Conservation (phyloP, 495 filamentous ascomycete species). For the Margaritispora aquatica region DNA sequence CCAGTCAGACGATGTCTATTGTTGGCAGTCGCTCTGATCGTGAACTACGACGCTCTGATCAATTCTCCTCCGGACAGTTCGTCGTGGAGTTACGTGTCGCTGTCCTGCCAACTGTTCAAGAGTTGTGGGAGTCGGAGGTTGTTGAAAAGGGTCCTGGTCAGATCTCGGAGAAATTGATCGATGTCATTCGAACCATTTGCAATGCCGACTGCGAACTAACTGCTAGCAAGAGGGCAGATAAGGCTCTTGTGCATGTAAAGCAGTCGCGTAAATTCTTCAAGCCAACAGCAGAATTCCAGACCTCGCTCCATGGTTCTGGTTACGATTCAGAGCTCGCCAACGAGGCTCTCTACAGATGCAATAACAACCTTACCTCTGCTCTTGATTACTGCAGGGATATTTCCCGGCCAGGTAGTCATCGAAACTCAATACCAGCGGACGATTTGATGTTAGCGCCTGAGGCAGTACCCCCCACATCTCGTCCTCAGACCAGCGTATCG, state of each 20-base stretch:
- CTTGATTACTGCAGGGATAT: constrained; percentile 66
- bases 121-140: constrained; percentile 78
- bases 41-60: constrained; percentile 54
- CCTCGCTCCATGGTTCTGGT: constrained; percentile 30
- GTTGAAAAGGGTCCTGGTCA: constrained; percentile 69
- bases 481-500: constrained; percentile 16
- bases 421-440: constrained; percentile 58
- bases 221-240: constrained; percentile 55
- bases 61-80: constrained; percentile 69
- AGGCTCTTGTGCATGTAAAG: constrained; percentile 28
- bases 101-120: constrained; percentile 69
- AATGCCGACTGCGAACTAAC: constrained; percentile 67
- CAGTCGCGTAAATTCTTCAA: constrained; percentile 28
- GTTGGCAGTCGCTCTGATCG: constrained; percentile 36
- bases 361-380: constrained; percentile 53
- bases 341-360: constrained; percentile 82
- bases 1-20: constrained; percentile 51
- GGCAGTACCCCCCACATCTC: constrained; percentile 4
- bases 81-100: constrained; percentile 80
- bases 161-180: constrained; percentile 73
- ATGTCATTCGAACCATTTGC: constrained; percentile 75
- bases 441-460: constrained; percentile 20
- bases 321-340: constrained; percentile 53
- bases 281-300: constrained; percentile 41
- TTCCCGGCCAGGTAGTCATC: constrained; percentile 33